phyloP scores from a whole-genome alignment of 495 filamentous ascomycete genomes.

The Penicillium pulvis region DNA sequence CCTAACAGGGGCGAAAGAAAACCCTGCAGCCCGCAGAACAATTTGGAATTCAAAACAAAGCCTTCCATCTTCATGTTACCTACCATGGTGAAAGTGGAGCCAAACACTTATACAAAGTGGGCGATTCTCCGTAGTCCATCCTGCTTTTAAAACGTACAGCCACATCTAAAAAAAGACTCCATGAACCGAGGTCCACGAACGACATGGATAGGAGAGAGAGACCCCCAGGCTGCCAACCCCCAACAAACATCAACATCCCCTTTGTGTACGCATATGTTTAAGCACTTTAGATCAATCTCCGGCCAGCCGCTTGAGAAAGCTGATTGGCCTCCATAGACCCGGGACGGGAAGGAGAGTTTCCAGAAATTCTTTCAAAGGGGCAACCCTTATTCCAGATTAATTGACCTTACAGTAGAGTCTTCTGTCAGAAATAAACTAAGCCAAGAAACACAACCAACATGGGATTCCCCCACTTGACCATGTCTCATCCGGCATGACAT shows the following conservation, averaged over 20 bases:
- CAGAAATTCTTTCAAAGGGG: slow-evolving; percentile 8
- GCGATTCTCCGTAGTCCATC: no score
- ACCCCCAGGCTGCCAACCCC: neutral
- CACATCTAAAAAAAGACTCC: neutral
- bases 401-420: neutral
- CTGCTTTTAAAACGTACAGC: no score
- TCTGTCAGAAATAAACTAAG: slow-evolving; percentile 10
- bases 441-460: neutral
- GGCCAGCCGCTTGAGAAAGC: neutral
- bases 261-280: neutral
- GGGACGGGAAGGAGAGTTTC: slow-evolving; percentile 9
- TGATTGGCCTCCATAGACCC: neutral
- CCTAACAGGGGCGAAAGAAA: no score
- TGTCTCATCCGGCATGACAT: neutral
- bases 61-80: no score
- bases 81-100: no score
- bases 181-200: neutral
- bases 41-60: no score
- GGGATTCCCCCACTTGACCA: neutral
- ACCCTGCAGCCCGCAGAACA: no score
- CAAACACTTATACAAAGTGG: no score
- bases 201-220: neutral
- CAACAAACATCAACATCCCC: neutral
- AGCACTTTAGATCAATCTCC: neutral
- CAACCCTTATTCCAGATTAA: neutral